Evolutionary conservation across 345 rosid genomes (phyloP).

Genomic region (Atalantia buxifolia): DNA sequence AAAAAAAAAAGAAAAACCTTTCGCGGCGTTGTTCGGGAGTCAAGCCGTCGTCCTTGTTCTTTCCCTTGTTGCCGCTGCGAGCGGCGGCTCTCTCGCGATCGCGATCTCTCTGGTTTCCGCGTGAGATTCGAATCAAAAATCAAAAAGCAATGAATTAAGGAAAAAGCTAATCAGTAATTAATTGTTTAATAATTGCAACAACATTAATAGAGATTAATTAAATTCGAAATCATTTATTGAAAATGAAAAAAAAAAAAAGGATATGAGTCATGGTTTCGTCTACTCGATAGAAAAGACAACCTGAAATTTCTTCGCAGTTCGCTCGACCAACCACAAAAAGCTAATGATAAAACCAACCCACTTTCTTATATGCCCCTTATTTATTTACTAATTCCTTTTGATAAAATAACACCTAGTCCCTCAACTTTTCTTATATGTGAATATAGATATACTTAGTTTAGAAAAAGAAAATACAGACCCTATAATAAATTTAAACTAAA

Average conservation of each 20-base stretch:
- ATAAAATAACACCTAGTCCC: too few species aligned
- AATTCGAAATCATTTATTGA: neutral
- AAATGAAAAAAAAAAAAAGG: conserved; percentile 4
- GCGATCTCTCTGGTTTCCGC: conserved; percentile 57
- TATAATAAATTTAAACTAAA: too few species aligned
- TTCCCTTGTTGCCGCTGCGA: conserved; percentile 21
- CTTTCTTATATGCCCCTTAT: too few species aligned
- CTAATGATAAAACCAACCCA: neutral
- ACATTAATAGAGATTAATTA: neutral
- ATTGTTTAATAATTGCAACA: neutral
- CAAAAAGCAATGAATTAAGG: conserved; percentile 16
- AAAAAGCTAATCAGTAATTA: neutral
- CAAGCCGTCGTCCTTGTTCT: conserved; percentile 43
- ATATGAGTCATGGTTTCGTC: conserved; percentile 28
- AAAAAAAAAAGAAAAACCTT: conserved; percentile 15
- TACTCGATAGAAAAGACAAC: neutral
- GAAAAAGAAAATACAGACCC: too few species aligned
- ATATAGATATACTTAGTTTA: too few species aligned
- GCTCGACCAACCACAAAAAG: neutral
- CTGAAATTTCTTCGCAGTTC: neutral
- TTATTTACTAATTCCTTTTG: too few species aligned
- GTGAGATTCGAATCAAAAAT: conserved; percentile 21
- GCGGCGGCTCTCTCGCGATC: conserved; percentile 56
- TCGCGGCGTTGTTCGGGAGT: conserved; percentile 67
- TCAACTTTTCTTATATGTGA: too few species aligned